These are phyloP conservation scores for Pseudopyricularia javanii DNA, from an alignment of 2,329 filamentous ascomycete genomes.

Conservation along the genomic window DNA sequence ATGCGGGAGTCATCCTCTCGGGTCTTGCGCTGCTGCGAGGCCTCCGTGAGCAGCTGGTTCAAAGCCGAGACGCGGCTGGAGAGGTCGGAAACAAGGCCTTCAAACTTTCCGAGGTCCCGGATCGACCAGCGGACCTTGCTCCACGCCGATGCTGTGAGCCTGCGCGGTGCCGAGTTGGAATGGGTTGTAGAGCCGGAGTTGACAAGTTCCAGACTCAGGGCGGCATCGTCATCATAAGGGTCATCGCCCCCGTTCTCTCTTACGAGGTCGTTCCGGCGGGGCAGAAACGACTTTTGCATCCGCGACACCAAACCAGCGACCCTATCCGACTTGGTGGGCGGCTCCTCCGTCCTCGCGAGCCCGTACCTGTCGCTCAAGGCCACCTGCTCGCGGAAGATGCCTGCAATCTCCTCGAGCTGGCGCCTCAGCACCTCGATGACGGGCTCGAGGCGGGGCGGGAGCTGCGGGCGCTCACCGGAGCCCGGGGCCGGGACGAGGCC, in stretches of 20 bases:
- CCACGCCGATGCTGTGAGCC: constrained; percentile 2
- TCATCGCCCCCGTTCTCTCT: neutral
- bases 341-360: constrained; percentile 3
- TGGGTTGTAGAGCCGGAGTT: neutral
- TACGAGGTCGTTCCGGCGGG: neutral
- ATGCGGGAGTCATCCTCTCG: constrained; percentile 5
- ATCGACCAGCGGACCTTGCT: constrained; percentile 6
- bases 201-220: neutral
- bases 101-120: constrained; percentile 6
- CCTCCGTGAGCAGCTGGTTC: constrained; percentile 7
- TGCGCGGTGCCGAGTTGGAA: neutral
- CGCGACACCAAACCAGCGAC: constrained; percentile 4
- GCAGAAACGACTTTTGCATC: constrained; percentile 5
- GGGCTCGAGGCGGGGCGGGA: constrained; percentile 3
- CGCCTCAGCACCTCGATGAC: constrained; percentile 4
- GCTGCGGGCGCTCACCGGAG: neutral
- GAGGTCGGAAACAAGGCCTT: constrained; percentile 5
- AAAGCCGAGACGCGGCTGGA: constrained; percentile 5
- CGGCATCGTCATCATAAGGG: neutral
- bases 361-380: constrained; percentile 5
- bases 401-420: constrained; percentile 5
- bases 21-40: constrained; percentile 4
- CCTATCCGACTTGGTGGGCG: constrained; percentile 5
- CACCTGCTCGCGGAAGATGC: constrained; percentile 3
- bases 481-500: constrained; percentile 1